Conservation (phyloP, 2,329 filamentous ascomycete species). For the Cadophora gregata region DNA sequence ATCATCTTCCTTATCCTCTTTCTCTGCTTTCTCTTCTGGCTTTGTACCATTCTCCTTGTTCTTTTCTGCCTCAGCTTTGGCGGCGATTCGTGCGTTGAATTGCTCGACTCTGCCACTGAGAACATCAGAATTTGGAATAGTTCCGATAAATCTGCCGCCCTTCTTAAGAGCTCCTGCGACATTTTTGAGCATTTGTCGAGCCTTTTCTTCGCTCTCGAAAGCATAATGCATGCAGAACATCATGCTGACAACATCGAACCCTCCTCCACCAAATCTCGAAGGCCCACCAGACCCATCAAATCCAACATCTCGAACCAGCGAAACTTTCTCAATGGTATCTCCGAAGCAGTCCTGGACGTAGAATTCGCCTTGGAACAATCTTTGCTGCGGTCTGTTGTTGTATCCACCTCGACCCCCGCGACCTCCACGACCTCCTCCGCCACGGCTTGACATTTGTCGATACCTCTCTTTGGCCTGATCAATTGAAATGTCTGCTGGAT, state of each 20-base stretch:
- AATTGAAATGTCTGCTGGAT: conserved; percentile 91
- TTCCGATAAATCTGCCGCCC: conserved; percentile 91
- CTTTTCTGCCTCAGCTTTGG: conserved; percentile 44
- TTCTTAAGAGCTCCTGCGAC: conserved; percentile 91
- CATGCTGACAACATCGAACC: conserved; percentile 96
- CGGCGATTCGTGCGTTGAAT: conserved; percentile 66
- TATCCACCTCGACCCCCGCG: conserved; percentile 57
- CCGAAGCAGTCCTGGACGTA: conserved; percentile 92
- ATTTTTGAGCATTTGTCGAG: conserved; percentile 90
- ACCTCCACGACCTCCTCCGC: conserved; percentile 58
- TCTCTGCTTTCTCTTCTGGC: conserved; percentile 34
- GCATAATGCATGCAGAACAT: conserved; percentile 99
- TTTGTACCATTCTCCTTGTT: conserved; percentile 49
- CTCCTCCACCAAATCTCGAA: conserved; percentile 73
- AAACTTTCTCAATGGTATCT: conserved; percentile 79
- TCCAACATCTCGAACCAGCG: conserved; percentile 83
- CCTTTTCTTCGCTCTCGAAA: conserved; percentile 90
- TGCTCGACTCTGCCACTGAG: conserved; percentile 79
- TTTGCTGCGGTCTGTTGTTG: conserved; percentile 54
- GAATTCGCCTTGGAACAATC: conserved; percentile 85
- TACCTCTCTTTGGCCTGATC: conserved; percentile 89
- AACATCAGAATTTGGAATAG: conserved; percentile 96
- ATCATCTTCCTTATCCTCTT: conserved; percentile 40
- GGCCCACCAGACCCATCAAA: conserved; percentile 72
- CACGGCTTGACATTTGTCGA: conserved; percentile 69